Conservation (phyloP, 805 yeast genomes). For the Pichia membranifaciens region DNA sequence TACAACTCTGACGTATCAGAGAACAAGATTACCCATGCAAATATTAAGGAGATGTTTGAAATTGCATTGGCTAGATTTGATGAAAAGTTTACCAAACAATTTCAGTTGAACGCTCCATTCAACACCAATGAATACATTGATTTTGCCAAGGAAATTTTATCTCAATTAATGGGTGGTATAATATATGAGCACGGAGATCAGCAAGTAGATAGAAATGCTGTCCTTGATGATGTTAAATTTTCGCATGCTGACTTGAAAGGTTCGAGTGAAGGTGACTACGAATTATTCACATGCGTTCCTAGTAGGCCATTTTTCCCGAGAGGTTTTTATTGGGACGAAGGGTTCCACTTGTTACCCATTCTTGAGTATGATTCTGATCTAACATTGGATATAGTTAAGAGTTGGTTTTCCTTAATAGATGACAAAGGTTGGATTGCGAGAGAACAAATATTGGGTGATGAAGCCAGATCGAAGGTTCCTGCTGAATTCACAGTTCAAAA, state of each 20-base stretch:
- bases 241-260: constrained; percentile 46
- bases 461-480: constrained; percentile 86
- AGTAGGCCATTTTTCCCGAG: constrained; percentile 93
- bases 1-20: constrained; percentile 45
- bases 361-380: constrained; percentile 79
- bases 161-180: constrained; percentile 85
- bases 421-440: constrained; percentile 96
- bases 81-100: constrained; percentile 44
- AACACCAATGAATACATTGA: constrained; percentile 33
- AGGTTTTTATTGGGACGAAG: constrained; percentile 99
- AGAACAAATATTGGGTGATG: constrained; percentile 89
- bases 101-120: constrained; percentile 52
- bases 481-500: constrained; percentile 76
- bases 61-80: constrained; percentile 38
- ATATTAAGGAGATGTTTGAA: constrained; percentile 33
- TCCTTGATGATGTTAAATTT: constrained; percentile 64
- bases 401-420: constrained; percentile 86
- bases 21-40: constrained; percentile 34
- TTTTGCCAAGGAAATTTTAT: constrained; percentile 74
- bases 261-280: constrained; percentile 66
- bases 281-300: constrained; percentile 79
- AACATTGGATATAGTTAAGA: constrained; percentile 68
- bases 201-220: constrained; percentile 67
- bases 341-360: constrained; percentile 83
- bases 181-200: constrained; percentile 84